A percentile compares a stretch with the other conserved stretches of the same genome.
These are phyloP conservation scores for Fusarium verrucosum DNA, from an alignment of 2,329 filamentous ascomycete species.

Conservation along the genomic window DNA sequence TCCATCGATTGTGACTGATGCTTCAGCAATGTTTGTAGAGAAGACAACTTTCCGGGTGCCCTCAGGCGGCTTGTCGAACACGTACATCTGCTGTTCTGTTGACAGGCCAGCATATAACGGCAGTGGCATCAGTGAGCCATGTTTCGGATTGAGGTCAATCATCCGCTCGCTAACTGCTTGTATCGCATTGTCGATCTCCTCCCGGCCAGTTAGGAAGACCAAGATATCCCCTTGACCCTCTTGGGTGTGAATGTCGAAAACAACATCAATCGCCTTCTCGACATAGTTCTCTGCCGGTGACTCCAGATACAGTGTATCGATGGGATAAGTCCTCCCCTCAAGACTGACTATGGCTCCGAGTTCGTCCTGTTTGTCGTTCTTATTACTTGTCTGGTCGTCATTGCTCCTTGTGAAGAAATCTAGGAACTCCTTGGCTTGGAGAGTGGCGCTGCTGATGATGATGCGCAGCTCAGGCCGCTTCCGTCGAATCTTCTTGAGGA, in stretches of 20 bases:
- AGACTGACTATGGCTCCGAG: constrained; percentile 74
- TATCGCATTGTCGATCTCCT: constrained; percentile 89
- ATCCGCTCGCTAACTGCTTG: constrained; percentile 80
- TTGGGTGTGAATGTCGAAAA: constrained; percentile 85
- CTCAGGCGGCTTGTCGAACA: constrained; percentile 85
- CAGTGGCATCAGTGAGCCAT: constrained; percentile 55
- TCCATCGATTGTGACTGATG: constrained; percentile 91
- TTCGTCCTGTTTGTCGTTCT: constrained; percentile 45
- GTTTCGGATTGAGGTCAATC: constrained; percentile 60
- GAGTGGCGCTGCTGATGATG: constrained; percentile 90
- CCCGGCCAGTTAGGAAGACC: constrained; percentile 89
- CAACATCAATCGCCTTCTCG: constrained; percentile 80
- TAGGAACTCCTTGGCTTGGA: constrained; percentile 88
- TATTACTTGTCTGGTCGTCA: constrained; percentile 48
- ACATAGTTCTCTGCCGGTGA: constrained; percentile 86
- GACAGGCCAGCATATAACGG: constrained; percentile 90
- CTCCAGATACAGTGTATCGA: constrained; percentile 85
- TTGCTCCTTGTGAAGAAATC: constrained; percentile 71
- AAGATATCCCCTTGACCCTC: constrained; percentile 88
- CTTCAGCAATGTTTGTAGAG: constrained; percentile 95
- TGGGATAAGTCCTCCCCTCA: constrained; percentile 87
- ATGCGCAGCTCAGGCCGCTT: constrained; percentile 84
- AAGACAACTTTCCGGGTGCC: constrained; percentile 91
- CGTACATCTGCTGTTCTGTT: constrained; percentile 92
- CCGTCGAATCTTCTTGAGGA: constrained; percentile 89